Evolutionary conservation across 2,329 filamentous ascomycete species (phyloP), one percentile per base, ranked within the genome.

Genomic region (Pestalotiopsis sp.): DNA sequence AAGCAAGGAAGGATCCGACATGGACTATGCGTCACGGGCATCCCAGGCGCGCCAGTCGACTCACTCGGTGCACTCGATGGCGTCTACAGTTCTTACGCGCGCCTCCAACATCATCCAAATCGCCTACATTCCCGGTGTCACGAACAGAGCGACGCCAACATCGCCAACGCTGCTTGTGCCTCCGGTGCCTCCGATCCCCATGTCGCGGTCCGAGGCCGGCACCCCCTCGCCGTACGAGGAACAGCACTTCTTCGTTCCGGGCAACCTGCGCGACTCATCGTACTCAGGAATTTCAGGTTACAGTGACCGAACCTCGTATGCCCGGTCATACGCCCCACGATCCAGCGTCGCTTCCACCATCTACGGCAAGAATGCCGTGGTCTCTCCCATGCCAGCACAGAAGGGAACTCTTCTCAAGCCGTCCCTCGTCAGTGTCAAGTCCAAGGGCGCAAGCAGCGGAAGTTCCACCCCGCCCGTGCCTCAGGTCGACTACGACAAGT

Each of bases 91-190:
- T 69, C 88, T 98, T 70, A 98, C 96, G 20, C 91, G 96, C 71
- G 96, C 96, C 63, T 98, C 96, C 76, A 99, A 99, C 84, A 95
- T 99, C 78, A 99, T 99, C 76, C 96, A 98, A 82, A 99, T 99
- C 81, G 96, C 96, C 67, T 99, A 98, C 80, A 98, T 99, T 73
- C 96, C 96, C 14, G 96, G 96, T 69, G 95, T 98, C 75, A 98
- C 94, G 70, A 98, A 98, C 82, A 90, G 95, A 73, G 94, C 95
- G 13, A 91, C 91, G 7, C 92, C 93, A 4, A 91, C 92, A n/a
- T 95, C 94, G 0, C 93, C 93, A 3, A 90, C 90, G 52, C 84
- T 94, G 23, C 87, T 95, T 64, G 92, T 97, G 4, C 94, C 95
- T n/a, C 95, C 95, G 0, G 95, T 99, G 4, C 96, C 96, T 57